Evolutionary conservation across 208 protist genomes (phyloP), one percentile per base, ranked within the genome.

Genomic region (Kentomonas sorsogonicus): DNA sequence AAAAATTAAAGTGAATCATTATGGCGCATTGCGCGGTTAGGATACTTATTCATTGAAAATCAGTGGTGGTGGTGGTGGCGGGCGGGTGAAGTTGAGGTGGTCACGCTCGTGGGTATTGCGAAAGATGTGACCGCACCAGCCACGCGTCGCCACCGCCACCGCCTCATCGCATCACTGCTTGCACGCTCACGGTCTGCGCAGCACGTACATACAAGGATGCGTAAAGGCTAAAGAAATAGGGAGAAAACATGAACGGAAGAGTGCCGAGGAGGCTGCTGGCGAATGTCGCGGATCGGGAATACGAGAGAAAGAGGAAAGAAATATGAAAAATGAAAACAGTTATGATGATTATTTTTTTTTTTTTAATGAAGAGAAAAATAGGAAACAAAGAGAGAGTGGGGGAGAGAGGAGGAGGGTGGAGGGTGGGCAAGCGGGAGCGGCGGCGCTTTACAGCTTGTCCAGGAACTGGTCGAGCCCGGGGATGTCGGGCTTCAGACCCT

Each of bases 401-500:
- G 26, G 33, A 47, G 31, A 30, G 20, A 38, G 26, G 27, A 54
- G 15, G 33, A 30, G n/a, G 25, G 27, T 2, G 18, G 20, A 26
- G 29, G 23, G 22, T 34, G 23, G 30, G 4, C 7, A 45, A 25
- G 31, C 29, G 36, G 5, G 6, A 56, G 38, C 2, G 38, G n/a
- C 15, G 5, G 15, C 33, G 15, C 29, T 34, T 34, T 9, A 5
- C 11, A 99, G 69, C 77, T 98, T 98, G 72, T 98, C 97, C 50
- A 93, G 63, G 85, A 96, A 98, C 33, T 91, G 48, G 63, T 93
- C 91, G 31, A 98, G 70, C n/a, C 60, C 50, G 33, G 96, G 96
- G 57, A 99, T 86, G 20, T 90, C 95, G 41, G 78, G 76, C 63
- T 87, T 91, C 62, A 99, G 79, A 54, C 97, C 98, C 93, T 99